Conservation (phyloP, 2,329 filamentous ascomycete species). For the Ceratocystis lukuohia region DNA sequence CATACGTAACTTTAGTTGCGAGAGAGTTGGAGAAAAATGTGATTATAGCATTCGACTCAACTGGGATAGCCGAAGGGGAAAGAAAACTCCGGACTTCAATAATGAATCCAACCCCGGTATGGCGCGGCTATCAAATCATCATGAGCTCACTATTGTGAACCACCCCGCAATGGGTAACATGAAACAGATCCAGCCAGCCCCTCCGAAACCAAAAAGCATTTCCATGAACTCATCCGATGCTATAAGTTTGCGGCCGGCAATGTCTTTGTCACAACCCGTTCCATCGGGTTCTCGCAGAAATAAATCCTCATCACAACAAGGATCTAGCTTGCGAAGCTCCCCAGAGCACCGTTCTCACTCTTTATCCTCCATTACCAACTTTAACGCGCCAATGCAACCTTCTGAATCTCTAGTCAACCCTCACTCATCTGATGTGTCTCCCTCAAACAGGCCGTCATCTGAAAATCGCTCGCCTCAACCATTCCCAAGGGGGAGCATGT, state of each 20-base stretch:
- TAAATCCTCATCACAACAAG: not conserved
- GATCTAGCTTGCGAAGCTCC: not conserved
- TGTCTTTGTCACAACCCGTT: not conserved
- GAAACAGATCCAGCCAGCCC: slow-evolving; percentile 10
- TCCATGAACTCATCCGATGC: not conserved
- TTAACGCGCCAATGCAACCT: not conserved
- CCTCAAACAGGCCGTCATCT: not conserved
- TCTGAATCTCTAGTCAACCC: not conserved
- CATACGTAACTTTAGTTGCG: slow-evolving; percentile 36
- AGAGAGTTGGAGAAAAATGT: slow-evolving; percentile 56
- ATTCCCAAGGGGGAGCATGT: not conserved
- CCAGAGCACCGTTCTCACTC: not conserved
- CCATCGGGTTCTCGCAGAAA: not conserved
- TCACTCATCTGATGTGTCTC: not conserved
- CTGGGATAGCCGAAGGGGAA: slow-evolving; percentile 52
- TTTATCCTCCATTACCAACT: not conserved
- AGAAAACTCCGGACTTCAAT: slow-evolving; percentile 19
- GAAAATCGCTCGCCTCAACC: not conserved
- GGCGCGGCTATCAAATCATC: slow-evolving; percentile 24
- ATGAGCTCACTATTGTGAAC: slow-evolving; percentile 28
- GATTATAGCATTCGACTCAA: slow-evolving; percentile 73
- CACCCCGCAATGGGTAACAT: slow-evolving; percentile 20
- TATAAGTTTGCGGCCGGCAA: not conserved
- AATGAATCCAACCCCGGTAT: slow-evolving; percentile 18
- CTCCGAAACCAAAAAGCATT: not conserved